Conservation (phyloP, 257 asterid species). For the Solanum raphanifolium region DNA sequence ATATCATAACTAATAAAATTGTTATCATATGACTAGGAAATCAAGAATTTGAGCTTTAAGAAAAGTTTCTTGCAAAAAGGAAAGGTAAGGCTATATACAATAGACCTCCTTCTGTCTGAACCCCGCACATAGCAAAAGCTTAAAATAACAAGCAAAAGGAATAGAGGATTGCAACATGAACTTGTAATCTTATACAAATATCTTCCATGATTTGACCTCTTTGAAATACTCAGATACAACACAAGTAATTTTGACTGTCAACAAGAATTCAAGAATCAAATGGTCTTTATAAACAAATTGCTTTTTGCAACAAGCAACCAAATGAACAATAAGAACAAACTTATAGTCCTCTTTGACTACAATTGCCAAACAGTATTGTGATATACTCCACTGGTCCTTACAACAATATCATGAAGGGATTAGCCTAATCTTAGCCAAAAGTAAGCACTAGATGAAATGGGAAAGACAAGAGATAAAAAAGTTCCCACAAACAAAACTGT, state of each 20-base stretch:
- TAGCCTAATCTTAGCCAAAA: neutral
- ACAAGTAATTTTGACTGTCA: neutral
- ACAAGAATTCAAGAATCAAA: neutral
- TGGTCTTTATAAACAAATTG: neutral
- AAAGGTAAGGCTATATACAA: neutral
- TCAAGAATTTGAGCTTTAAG: fast-evolving
- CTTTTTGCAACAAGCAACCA: neutral
- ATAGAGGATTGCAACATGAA: neutral
- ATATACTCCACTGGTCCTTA: neutral
- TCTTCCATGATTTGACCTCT: neutral
- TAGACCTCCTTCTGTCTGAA: neutral
- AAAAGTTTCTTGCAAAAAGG: fast-evolving
- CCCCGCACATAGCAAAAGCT: neutral
- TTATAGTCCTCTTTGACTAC: neutral
- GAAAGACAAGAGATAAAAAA: neutral
- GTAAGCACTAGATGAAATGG: neutral
- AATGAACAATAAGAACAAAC: neutral
- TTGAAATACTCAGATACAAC: neutral
- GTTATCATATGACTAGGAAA: neutral
- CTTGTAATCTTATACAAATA: neutral
- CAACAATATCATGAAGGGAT: neutral
- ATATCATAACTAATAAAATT: too few species aligned
- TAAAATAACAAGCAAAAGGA: neutral
- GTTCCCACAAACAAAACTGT: neutral
- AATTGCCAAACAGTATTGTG: neutral